These are phyloP conservation scores for Fraxinus sp. DNA, from an alignment of 305 asterid species.

Conservation along the genomic window DNA sequence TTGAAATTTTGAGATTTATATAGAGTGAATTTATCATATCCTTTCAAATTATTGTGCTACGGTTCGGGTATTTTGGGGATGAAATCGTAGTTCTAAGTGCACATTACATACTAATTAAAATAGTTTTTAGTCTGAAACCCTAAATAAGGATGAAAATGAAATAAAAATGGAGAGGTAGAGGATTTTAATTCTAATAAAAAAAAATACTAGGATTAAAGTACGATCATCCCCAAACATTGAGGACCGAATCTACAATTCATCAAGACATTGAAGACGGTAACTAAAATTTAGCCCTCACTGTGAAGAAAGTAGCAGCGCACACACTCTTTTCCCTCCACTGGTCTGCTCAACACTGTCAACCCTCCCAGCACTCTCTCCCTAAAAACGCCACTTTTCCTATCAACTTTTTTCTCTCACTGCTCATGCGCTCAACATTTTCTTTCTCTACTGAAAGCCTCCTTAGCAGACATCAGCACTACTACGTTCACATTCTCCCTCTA, in stretches of 20 bases:
- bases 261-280: not conserved
- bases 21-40: too few species aligned
- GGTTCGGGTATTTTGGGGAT: too few species aligned
- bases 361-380: not conserved
- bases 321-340: slow-evolving; percentile 23
- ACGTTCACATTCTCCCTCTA: slow-evolving; percentile 10
- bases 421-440: not conserved
- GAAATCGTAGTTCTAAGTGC: not conserved
- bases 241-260: not conserved
- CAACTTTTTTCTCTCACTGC: not conserved
- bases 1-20: too few species aligned
- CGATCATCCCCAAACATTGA: not conserved
- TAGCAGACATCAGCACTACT: not conserved
- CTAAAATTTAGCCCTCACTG: not conserved
- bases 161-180: not conserved
- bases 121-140: not conserved
- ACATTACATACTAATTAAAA: not conserved
- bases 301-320: slow-evolving; percentile 9
- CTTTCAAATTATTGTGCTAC: too few species aligned
- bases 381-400: not conserved
- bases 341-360: slow-evolving; percentile 36
- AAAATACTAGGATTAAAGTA: not conserved
- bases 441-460: slow-evolving; percentile 32
- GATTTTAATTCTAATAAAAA: not conserved
- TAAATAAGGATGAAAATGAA: not conserved